Evolutionary conservation across 2,329 filamentous ascomycete species (phyloP).

Genomic region (Claviceps maximensis): DNA sequence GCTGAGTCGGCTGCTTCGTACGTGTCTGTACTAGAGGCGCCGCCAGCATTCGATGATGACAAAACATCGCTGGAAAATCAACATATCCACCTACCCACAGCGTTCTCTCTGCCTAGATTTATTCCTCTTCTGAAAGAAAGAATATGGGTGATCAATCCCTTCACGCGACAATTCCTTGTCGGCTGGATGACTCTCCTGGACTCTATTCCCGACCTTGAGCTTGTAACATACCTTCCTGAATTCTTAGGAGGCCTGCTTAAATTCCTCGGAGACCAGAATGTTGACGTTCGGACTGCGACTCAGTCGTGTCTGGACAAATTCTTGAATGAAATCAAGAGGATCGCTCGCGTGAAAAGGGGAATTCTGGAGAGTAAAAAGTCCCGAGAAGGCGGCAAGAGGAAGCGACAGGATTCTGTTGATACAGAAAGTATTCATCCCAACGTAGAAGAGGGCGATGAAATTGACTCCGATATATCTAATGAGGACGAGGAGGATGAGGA

Average conservation of each 20-base stretch:
- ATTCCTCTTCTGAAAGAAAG: constrained; percentile 89
- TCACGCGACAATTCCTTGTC: constrained; percentile 87
- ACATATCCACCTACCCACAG: constrained; percentile 51
- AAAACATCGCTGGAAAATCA: constrained; percentile 30
- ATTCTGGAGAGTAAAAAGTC: constrained; percentile 75
- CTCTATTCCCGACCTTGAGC: constrained; percentile 90
- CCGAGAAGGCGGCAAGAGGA: constrained; percentile 52
- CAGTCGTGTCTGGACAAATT: constrained; percentile 84
- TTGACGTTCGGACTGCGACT: constrained; percentile 89
- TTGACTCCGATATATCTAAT: constrained; percentile 43
- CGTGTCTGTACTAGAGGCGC: constrained; percentile 68
- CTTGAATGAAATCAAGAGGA: constrained; percentile 84
- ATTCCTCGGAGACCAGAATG: constrained; percentile 82
- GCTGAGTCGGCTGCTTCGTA: constrained; percentile 92
- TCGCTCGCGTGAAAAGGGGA: constrained; percentile 82
- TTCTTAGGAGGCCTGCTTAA: constrained; percentile 83
- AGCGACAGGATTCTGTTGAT: constrained; percentile 57
- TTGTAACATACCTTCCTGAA: constrained; percentile 83
- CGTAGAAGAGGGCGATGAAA: constrained; percentile 46
- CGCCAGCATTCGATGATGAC: constrained; percentile 32
- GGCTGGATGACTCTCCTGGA: constrained; percentile 92
- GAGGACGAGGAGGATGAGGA: constrained; percentile 46
- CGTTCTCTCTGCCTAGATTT: constrained; percentile 82
- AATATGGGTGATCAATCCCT: constrained; percentile 88
- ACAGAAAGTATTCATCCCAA: constrained; percentile 46